Evolutionary conservation across 2,329 filamentous ascomycete species (phyloP).

Genomic region (Paecilomyces niveus): DNA sequence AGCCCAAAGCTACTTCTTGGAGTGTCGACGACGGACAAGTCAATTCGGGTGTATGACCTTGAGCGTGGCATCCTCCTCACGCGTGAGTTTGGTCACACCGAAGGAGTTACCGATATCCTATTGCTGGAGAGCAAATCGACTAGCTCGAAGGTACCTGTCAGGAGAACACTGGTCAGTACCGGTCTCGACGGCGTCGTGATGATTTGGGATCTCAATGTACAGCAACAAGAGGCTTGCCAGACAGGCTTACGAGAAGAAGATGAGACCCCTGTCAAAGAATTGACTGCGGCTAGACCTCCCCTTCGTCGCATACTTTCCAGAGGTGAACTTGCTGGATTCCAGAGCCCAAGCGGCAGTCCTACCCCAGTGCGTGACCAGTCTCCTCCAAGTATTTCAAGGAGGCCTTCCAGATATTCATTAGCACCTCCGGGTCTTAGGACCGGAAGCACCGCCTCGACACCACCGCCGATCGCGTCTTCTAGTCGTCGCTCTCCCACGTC

Average conservation of each 20-base stretch:
- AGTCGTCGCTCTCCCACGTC: slow-evolving; percentile 24
- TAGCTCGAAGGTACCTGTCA: slow-evolving; percentile 37
- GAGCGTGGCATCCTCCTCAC: slow-evolving; percentile 71
- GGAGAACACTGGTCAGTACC: slow-evolving; percentile 57
- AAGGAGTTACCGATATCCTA: slow-evolving; percentile 80
- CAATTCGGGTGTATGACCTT: slow-evolving; percentile 79
- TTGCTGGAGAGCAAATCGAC: slow-evolving; percentile 48
- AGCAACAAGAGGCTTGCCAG: slow-evolving; percentile 23
- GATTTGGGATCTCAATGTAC: slow-evolving; percentile 55
- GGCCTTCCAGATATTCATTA: slow-evolving; percentile 47
- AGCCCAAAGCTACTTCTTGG: slow-evolving; percentile 66
- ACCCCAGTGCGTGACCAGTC: slow-evolving; percentile 39
- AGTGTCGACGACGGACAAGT: slow-evolving; percentile 94
- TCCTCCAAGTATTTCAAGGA: slow-evolving; percentile 48
- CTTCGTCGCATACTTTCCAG: slow-evolving; percentile 80
- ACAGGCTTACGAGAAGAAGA: slow-evolving; percentile 26
- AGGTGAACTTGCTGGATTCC: slow-evolving; percentile 76
- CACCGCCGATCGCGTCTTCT: slow-evolving; percentile 15
- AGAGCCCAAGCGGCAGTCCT: slow-evolving; percentile 38
- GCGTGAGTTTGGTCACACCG: slow-evolving; percentile 90
- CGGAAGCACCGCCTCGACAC: slow-evolving; percentile 21
- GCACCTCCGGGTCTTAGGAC: slow-evolving; percentile 27
- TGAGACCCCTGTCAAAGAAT: slow-evolving; percentile 38
- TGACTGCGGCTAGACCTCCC: slow-evolving; percentile 59
- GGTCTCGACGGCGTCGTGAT: slow-evolving; percentile 77